Evolutionary conservation across 2,329 filamentous ascomycete species (phyloP).

Genomic region (Grosmannia serpens): DNA sequence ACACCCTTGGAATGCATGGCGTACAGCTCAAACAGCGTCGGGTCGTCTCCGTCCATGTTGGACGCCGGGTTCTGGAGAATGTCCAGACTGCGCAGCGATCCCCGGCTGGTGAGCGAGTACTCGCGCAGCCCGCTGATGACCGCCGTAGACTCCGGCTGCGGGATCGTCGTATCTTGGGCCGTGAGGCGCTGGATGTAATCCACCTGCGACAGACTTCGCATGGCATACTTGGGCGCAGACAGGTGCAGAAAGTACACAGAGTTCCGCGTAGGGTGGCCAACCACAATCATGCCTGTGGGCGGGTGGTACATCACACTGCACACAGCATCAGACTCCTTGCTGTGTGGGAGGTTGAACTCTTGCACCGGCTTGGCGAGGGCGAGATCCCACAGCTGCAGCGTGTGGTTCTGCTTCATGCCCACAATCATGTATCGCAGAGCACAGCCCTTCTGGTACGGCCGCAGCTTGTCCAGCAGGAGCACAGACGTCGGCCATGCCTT

Average conservation of each 20-base stretch:
- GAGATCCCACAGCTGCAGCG: conserved; percentile 95
- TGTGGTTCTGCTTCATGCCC: conserved; percentile 98
- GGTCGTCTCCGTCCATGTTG: conserved; percentile 52
- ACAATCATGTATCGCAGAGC: conserved; percentile 93
- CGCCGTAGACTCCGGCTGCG: conserved; percentile 84
- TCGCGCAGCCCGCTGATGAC: conserved; percentile 96
- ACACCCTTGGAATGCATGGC: conserved; percentile 96
- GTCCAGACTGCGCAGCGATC: conserved; percentile 78
- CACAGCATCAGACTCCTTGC: conserved; percentile 93
- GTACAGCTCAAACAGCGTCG: conserved; percentile 83
- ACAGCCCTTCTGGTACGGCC: conserved; percentile 80
- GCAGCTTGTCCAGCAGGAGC: conserved; percentile 89
- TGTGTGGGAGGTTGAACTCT: conserved; percentile 91
- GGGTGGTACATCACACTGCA: conserved; percentile 95
- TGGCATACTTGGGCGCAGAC: conserved; percentile 83
- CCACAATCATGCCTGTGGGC: conserved; percentile 80
- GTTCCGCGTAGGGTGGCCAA: conserved; percentile 93
- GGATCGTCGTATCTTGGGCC: conserved; percentile 58
- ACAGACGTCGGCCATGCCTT: conserved; percentile 97
- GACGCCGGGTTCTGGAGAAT: conserved; percentile 65
- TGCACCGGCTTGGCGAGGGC: conserved; percentile 91
- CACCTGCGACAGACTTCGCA: conserved; percentile 75
- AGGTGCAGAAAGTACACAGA: conserved; percentile 95
- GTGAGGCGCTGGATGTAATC: conserved; percentile 73
- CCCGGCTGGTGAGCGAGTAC: conserved; percentile 81